phyloP scores from a whole-genome alignment of 2,329 filamentous ascomycete species.

The Fusarium sp. region DNA sequence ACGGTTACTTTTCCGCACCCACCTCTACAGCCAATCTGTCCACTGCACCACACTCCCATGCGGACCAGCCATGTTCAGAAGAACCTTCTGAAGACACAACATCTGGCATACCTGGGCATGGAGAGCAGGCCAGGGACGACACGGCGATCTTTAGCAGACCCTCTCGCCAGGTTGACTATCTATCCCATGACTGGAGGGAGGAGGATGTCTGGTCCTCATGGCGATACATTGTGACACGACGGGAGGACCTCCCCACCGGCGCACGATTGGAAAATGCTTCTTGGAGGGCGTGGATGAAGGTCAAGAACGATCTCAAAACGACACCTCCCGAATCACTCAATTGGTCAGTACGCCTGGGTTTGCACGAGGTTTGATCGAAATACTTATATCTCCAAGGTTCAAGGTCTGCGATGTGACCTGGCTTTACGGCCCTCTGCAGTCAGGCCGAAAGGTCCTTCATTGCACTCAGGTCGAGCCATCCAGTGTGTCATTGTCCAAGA shows the following conservation, averaged over 20 bases:
- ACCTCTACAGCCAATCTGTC: constrained; percentile 70
- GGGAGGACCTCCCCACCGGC: constrained; percentile 79
- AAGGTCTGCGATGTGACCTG: constrained; percentile 98
- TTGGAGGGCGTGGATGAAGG: constrained; percentile 96
- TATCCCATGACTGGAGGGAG: constrained; percentile 91
- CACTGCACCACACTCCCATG: constrained; percentile 64
- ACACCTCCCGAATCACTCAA: constrained; percentile 91
- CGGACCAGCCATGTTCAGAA: constrained; percentile 62
- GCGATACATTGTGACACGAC: constrained; percentile 86
- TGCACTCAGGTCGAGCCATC: constrained; percentile 52
- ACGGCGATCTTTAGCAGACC: constrained; percentile 76
- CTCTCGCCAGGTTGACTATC: constrained; percentile 90
- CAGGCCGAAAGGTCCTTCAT: constrained; percentile 65
- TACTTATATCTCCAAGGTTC: constrained; percentile 66
- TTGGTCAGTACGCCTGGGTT: constrained; percentile 66
- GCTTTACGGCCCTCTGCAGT: constrained; percentile 92
- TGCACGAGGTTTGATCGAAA: constrained; percentile 1
- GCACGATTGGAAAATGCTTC: constrained; percentile 91
- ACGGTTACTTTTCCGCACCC: constrained; percentile 64
- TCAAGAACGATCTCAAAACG: constrained; percentile 84
- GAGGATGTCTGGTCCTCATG: constrained; percentile 98
- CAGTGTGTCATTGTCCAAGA: constrained; percentile 59
- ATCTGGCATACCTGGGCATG: constrained; percentile 64
- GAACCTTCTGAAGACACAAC: constrained; percentile 51
- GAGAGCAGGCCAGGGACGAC: constrained; percentile 77